Evolutionary conservation across 495 filamentous ascomycete species (phyloP), one percentile per base, ranked within the genome.

Genomic region (Venustampulla echinocandica): DNA sequence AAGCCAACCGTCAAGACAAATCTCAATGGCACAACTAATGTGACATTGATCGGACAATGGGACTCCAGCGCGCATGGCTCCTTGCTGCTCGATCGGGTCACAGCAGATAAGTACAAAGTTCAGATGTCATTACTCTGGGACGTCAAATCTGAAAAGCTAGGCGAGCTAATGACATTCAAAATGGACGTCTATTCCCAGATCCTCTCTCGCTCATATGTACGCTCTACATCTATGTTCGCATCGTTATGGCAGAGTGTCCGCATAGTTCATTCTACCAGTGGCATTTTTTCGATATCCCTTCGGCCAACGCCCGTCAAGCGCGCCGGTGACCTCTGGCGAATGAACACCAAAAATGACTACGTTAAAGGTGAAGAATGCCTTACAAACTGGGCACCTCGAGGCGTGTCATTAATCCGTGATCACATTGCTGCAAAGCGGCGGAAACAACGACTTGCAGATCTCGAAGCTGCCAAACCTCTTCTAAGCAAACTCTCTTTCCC

Each of bases 21-120:
- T 64, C 76, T 85, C 4, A 90, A 97, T 60, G 92, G 92, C 23
- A 96, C 90, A 1, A 85, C 82, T n/a, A 84, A 84, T 59, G 76
- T 94, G 41, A 89, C 82, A 1, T 69, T 97, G 17, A 65, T 82
- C 9, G 89, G 84, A 7, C 92, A 97, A 59, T 99, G 92, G 92
- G 93, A 97, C 61, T 97, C 93, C 0, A 90, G 86, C 57, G 73
- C 90, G 48, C 92, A 99, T 59, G 79, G 77, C 46, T 99, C 92
- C 14, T 72, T 92, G 18, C 71, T 96, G 9, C 80, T 99, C 9
- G 89, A 97, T 59, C 79, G 89, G 15, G 81, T 84, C 10, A 97
- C 92, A 13, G 77, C 86, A 10, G 88, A 95, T 43, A 90, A 87
- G 57, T 92, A 94, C 58, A 82, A 82, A 25, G 85, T 99, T 4